Evolutionary conservation across 2,329 filamentous ascomycete genomes (phyloP), one percentile per base, ranked within the genome.

Genomic region (Paecilomyces variotii): DNA sequence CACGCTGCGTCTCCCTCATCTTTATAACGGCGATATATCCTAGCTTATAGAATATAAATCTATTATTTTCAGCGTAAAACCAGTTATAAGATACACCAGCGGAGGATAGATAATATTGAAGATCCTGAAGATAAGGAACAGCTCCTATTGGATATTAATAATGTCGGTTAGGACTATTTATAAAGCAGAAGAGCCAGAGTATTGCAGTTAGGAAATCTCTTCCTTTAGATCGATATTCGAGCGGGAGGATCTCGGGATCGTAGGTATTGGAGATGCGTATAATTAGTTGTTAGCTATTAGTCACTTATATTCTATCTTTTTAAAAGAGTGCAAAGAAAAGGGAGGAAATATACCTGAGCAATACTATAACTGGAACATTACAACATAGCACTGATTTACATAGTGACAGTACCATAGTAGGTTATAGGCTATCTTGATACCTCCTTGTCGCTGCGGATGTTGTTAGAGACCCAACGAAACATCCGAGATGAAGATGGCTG

Each of bases 321-420:
- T n/a, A 56, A 25, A n/a, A 45, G 19, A 25, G 2, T 19, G 39
- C 6, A 2, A 24, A 27, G 24, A 34, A 53, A 10, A 4, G 35
- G 14, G 9, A 9, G 4, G 19, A 2, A 34, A 58, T 59, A 1
- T 57, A 63, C 62, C 64, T 85, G 82, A 24, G 78, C 74, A 53
- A 77, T 14, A 61, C 74, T 69, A 62, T 77, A 81, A 1, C 79
- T 76, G 11, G 78, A 70, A 12, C 82, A 72, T 65, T 88, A 86
- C 45, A 88, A 79, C 7, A 82, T 74, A 34, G 83, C 83, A 12
- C 84, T 84, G 34, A 86, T 57, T 14, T 84, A 74, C 78, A 86
- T 83, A 62, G 87, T 79, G 9, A 74, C 61, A 6, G 80, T 80
- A 14, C 85, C 86, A n/a, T 74, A 49, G 81, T 79, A 56, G 76